A percentile compares a stretch with the other conserved stretches of the same genome.
phyloP scores from a whole-genome alignment of 2,329 filamentous ascomycete genomes.

The Lithohypha guttulata region DNA sequence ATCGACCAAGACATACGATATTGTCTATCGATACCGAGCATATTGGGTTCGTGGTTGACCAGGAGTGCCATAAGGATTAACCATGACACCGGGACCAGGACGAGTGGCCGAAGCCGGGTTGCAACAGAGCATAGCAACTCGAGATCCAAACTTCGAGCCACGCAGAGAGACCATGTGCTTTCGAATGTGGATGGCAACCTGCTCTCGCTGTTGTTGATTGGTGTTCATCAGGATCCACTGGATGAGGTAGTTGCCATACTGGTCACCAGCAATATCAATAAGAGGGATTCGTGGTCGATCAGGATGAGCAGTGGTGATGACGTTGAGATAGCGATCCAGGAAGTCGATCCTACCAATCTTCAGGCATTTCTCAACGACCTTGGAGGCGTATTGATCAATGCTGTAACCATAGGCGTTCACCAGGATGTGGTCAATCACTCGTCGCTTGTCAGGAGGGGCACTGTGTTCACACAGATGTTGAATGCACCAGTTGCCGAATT shows the following conservation, averaged over 20 bases:
- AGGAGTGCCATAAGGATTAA: constrained; percentile 48
- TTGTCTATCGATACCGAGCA: constrained; percentile 32
- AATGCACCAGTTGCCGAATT: constrained; percentile 99
- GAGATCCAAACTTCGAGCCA: constrained; percentile 95
- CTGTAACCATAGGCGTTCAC: constrained; percentile 91
- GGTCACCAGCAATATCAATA: constrained; percentile 94
- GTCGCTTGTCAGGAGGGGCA: constrained; percentile 76
- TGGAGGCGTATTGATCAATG: constrained; percentile 97
- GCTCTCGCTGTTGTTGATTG: constrained; percentile 75
- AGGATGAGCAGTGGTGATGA: constrained; percentile 80
- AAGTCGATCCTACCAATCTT: constrained; percentile 92
- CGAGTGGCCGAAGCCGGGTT: constrained; percentile 84
- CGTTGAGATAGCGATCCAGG: constrained; percentile 79
- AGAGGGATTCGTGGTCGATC: constrained; percentile 92
- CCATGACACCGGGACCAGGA: constrained; percentile 66
- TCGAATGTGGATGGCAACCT: constrained; percentile 86
- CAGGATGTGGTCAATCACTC: constrained; percentile 91
- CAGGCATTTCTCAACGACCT: constrained; percentile 97
- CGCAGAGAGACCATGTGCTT: constrained; percentile 99
- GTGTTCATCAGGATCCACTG: constrained; percentile 94
- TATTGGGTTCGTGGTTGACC: constrained; percentile 40
- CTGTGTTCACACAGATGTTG: constrained; percentile 98
- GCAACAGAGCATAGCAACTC: constrained; percentile 97
- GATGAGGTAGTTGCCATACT: constrained; percentile 96
- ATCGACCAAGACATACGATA: constrained; percentile 11